Evolutionary conservation across 2,329 filamentous ascomycete genomes (phyloP), one percentile per base, ranked within the genome.

Genomic region (Fusarium clavum): DNA sequence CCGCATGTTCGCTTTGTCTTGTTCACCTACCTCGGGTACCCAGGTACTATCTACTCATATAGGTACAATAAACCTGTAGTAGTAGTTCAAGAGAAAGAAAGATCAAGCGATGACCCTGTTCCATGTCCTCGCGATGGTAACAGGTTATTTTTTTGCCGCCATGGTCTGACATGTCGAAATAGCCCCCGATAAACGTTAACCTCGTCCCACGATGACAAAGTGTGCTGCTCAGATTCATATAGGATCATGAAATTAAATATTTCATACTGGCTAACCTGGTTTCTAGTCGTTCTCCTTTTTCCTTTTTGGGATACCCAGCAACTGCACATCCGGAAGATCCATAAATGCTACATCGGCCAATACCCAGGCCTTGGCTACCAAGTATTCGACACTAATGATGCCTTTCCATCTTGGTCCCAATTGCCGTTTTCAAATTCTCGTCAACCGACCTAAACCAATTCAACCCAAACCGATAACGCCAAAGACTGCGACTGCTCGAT

Each of bases 401-500:
- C 6, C 30, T 30, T 30, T 22, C 22, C 54, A 38, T 45, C 13
- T 27, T 55, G 43, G 18, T 24, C 30, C 48, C 29, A 34, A 22
- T 64, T 61, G 30, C 51, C 47, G 13, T 53, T 71, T 60, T 57
- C 34, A 45, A 20, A 27, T 47, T 41, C 18, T 47, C 38, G 43
- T 30, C 20, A 43, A 13, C 51, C 41, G 18, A 20, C 32, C 32
- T 27, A 29, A 25, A 20, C 43, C 45, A 25, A 20, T 43, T 43
- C 27, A 61, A 54, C 22, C 24, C 30, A 47, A 27, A 29, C 51
- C 59, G 43, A 51, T 45, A 71, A 70, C 67, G 67, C 67, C 67
- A 20, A 45, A 70, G 45, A 29, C 51, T n/a, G 29, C 58, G 44
- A 51, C 47, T 62, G 43, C 46, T 40, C 54, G n/a, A 52, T 34